A percentile compares a stretch with the other conserved stretches of the same genome.
These are phyloP conservation scores for Fusarium sp. DNA, from an alignment of 2,329 filamentous ascomycete species.

Conservation along the genomic window DNA sequence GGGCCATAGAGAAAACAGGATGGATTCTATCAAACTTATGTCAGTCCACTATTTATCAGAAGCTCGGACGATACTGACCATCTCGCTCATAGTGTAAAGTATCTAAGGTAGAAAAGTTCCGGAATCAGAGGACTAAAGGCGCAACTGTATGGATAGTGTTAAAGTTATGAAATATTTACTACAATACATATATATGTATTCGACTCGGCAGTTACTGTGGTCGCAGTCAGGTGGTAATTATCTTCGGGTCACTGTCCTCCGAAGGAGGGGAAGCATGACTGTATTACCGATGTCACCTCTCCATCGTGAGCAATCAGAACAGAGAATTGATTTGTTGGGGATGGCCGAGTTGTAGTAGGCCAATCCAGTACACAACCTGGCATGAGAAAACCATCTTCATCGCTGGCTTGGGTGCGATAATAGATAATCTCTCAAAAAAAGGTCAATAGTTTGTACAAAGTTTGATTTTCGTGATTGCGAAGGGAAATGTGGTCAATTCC, in stretches of 20 bases:
- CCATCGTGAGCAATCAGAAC: neutral
- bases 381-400: neutral
- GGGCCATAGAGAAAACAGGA: slow-evolving; percentile 39
- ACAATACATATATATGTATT: neutral
- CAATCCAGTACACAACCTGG: neutral
- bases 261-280: slow-evolving; percentile 15
- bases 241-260: slow-evolving; percentile 14
- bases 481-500: neutral
- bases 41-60: neutral
- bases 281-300: neutral
- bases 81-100: neutral
- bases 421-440: neutral
- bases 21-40: neutral
- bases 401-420: too few relatives aligned
- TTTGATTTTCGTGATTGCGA: neutral
- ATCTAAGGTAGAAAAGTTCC: neutral
- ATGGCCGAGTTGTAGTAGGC: neutral
- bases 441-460: neutral
- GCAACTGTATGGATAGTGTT: neutral
- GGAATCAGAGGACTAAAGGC: neutral
- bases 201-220: neutral
- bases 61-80: neutral
- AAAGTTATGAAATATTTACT: neutral
- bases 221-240: slow-evolving; percentile 4
- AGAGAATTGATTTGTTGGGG: neutral